phyloP scores from a whole-genome alignment of 176 grass and related monocot species.

The Tillandsia leiboldiana region DNA sequence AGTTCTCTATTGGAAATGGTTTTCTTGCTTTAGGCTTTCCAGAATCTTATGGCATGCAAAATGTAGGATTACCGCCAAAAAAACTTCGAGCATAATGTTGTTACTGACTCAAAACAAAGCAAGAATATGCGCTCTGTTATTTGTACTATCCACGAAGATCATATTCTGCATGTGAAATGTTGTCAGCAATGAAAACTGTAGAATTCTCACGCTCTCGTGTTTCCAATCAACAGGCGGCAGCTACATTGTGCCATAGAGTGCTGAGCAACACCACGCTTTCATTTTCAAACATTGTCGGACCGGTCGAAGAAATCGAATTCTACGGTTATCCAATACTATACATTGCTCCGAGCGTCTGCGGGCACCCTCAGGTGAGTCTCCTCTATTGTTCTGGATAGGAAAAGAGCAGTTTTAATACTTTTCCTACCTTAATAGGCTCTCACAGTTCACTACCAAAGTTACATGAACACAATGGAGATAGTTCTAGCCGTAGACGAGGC shows the following conservation, averaged over 20 bases:
- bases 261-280: slow-evolving; percentile 70
- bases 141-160: no score
- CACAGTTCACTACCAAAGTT: slow-evolving; percentile 81
- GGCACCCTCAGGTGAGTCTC: not conserved
- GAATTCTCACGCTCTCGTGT: not conserved
- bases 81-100: no score
- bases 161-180: no score
- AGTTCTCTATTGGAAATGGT: not conserved
- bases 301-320: slow-evolving; percentile 53
- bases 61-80: no score
- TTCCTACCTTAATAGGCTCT: slow-evolving; percentile 39
- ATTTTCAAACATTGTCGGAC: slow-evolving; percentile 78
- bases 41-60: not conserved
- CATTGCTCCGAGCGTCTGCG: slow-evolving; percentile 74
- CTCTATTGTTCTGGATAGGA: not conserved
- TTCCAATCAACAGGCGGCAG: slow-evolving; percentile 33
- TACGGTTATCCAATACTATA: slow-evolving; percentile 64
- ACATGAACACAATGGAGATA: slow-evolving; percentile 53
- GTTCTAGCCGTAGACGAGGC: slow-evolving; percentile 66
- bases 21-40: not conserved
- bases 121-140: no score
- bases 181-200: not conserved
- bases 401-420: no score
- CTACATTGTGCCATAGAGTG: slow-evolving; percentile 40
- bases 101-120: no score